phyloP scores from a whole-genome alignment of 2,329 filamentous ascomycete genomes.

The Coleophoma cylindrospora region DNA sequence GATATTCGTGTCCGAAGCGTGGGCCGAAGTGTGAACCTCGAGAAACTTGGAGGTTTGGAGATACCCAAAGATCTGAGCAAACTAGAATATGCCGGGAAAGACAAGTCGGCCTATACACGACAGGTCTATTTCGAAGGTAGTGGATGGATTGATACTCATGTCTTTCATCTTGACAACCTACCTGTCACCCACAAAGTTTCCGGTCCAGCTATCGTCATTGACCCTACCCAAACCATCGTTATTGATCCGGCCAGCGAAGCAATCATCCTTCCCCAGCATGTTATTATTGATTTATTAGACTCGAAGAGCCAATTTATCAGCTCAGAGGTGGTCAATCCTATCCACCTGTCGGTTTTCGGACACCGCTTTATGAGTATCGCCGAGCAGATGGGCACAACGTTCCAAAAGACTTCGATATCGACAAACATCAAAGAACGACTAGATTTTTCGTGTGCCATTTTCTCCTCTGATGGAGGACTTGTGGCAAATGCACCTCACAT shows the following conservation, averaged over 20 bases:
- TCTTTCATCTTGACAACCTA: constrained; percentile 75
- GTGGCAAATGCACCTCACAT: constrained; percentile 75
- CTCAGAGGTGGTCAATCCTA: constrained; percentile 58
- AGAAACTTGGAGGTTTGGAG: no score
- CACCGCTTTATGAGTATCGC: constrained; percentile 80
- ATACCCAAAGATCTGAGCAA: neutral
- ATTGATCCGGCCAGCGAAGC: constrained; percentile 70
- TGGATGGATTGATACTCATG: constrained; percentile 63
- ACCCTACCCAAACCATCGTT: constrained; percentile 85
- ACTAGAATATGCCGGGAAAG: neutral
- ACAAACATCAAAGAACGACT: constrained; percentile 77
- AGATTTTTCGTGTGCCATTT: constrained; percentile 76
- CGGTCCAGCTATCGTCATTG: constrained; percentile 81
- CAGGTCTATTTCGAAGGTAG: constrained; percentile 24
- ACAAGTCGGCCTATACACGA: neutral
- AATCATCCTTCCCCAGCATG: constrained; percentile 64
- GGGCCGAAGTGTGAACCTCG: neutral
- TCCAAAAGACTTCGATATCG: constrained; percentile 73
- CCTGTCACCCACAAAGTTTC: constrained; percentile 65
- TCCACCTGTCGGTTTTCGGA: constrained; percentile 70
- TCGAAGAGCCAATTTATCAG: constrained; percentile 20
- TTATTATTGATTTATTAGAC: constrained; percentile 61
- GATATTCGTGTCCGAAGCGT: no score
- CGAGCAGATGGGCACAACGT: constrained; percentile 72
- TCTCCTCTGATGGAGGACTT: constrained; percentile 66